Evolutionary conservation across 331 rosid species (phyloP).

Genomic region (Erythrophleum ivorense): DNA sequence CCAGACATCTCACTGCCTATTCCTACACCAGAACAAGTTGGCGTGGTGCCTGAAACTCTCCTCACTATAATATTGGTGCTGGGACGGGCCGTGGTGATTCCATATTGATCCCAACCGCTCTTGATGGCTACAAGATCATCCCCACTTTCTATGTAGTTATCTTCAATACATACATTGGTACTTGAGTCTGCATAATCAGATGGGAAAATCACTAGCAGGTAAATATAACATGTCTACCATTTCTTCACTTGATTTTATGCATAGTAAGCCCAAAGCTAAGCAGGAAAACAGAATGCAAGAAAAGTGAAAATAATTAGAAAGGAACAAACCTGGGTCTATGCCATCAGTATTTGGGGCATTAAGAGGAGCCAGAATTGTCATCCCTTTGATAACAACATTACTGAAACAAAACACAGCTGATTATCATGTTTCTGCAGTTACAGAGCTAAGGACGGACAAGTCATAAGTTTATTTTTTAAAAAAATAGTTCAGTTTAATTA

Average conservation of each 20-base stretch:
- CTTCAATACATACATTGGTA: conserved; percentile 80
- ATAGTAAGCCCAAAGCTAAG: conserved; percentile 6
- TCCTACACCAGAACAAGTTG: conserved; percentile 95
- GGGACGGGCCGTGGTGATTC: conserved; percentile 72
- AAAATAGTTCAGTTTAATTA: not conserved
- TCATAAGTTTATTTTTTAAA: not conserved
- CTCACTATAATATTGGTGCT: conserved; percentile 82
- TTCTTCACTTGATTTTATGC: conserved; percentile 8
- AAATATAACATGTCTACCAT: not conserved
- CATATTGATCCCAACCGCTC: conserved; percentile 99
- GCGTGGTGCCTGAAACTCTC: conserved; percentile 91
- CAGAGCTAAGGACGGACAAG: conserved; percentile 14
- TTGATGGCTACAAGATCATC: conserved; percentile 95
- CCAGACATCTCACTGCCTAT: conserved; percentile 99
- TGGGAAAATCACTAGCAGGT: conserved; percentile 24
- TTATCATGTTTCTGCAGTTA: conserved; percentile 28
- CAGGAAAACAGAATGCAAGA: conserved; percentile 9
- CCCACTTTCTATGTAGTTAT: conserved; percentile 96
- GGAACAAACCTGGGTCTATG: conserved; percentile 81
- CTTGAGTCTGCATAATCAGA: conserved; percentile 71
- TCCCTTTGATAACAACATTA: conserved; percentile 85
- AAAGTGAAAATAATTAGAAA: not conserved
- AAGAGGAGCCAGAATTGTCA: conserved; percentile 95
- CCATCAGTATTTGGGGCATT: conserved; percentile 99
- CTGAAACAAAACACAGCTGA: conserved; percentile 57